These are phyloP conservation scores for Chlorella sp. DNA, from an alignment of 139 green algal species.

Conservation along the genomic window DNA sequence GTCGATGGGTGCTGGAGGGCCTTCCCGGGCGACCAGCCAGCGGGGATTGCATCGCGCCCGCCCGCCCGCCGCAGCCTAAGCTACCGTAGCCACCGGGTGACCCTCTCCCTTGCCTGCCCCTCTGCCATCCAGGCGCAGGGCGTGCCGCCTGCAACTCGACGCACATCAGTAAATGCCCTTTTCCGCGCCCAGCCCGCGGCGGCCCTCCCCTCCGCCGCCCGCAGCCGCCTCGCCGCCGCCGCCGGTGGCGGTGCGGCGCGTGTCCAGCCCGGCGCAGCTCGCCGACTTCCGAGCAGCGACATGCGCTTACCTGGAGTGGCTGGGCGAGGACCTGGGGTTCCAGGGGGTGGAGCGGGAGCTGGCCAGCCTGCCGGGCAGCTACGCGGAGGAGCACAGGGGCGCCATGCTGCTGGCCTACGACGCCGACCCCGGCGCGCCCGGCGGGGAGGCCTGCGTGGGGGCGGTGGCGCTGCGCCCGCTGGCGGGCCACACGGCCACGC, in stretches of 20 bases:
- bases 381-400: slow-evolving; percentile 10
- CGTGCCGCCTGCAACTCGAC: too few species aligned
- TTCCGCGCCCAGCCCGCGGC: too few species aligned
- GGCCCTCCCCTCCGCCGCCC: too few species aligned
- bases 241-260: background rate
- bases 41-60: too few species aligned
- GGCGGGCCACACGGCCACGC: slow-evolving; percentile 12
- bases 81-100: too few species aligned
- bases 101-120: too few species aligned
- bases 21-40: too few species aligned
- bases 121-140: too few species aligned
- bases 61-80: too few species aligned
- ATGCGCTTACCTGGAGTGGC: slow-evolving; percentile 33
- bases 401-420: slow-evolving; percentile 37
- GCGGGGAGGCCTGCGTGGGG: slow-evolving; percentile 6
- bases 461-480: slow-evolving; percentile 34
- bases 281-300: slow-evolving; percentile 21
- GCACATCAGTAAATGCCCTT: too few species aligned
- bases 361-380: slow-evolving; percentile 34
- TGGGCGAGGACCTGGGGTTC: slow-evolving; percentile 39
- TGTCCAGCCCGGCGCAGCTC: slow-evolving; percentile 15
- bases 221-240: background rate
- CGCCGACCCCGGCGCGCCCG: background rate
- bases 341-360: slow-evolving; percentile 35
- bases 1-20: too few species aligned